Evolutionary conservation across 352 stramenopile species (phyloP).

Genomic region (Phytophthora sojae): DNA sequence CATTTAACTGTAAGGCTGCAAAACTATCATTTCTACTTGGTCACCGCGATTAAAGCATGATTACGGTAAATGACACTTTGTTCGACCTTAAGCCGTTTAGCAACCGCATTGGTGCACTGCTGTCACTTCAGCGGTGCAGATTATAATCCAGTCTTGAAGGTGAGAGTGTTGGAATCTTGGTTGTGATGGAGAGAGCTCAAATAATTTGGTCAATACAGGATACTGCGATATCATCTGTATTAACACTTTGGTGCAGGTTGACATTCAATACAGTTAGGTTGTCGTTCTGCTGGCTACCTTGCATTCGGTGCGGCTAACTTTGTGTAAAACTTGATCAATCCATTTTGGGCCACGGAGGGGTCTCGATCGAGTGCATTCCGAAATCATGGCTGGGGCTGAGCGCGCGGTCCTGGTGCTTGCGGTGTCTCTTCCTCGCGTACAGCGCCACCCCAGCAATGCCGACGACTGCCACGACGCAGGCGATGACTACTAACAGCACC

Average conservation of each 20-base stretch:
- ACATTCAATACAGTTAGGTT: slow-evolving; percentile 19
- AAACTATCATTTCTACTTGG: too few relatives aligned
- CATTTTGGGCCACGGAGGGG: slow-evolving; percentile 21
- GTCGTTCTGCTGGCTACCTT: slow-evolving; percentile 7
- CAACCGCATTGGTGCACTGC: too few relatives aligned
- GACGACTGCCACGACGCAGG: slow-evolving; percentile 24
- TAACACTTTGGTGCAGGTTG: slow-evolving; percentile 1
- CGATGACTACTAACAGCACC: slow-evolving; percentile 28
- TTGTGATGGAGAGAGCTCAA: too few relatives aligned
- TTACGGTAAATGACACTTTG: too few relatives aligned
- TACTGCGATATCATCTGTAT: too few relatives aligned
- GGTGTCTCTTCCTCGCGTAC: slow-evolving; percentile 31
- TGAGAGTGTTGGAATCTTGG: too few relatives aligned
- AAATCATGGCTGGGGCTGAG: slow-evolving; percentile 21
- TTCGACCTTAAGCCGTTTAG: too few relatives aligned
- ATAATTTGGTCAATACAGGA: too few relatives aligned
- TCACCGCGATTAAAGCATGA: too few relatives aligned
- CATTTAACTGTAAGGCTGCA: too few relatives aligned
- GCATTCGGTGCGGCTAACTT: slow-evolving; percentile 1
- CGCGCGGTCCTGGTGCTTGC: neutral
- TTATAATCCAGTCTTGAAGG: too few relatives aligned
- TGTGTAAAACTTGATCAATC: slow-evolving; percentile 5
- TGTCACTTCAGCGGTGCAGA: too few relatives aligned
- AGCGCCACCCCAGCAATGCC: slow-evolving; percentile 25
- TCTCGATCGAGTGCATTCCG: slow-evolving; percentile 32